A percentile compares a stretch with the other conserved stretches of the same genome.
These are phyloP conservation scores for Gnaphalium uliginosum DNA, from an alignment of 129 eudicot genomes.

Conservation along the genomic window DNA sequence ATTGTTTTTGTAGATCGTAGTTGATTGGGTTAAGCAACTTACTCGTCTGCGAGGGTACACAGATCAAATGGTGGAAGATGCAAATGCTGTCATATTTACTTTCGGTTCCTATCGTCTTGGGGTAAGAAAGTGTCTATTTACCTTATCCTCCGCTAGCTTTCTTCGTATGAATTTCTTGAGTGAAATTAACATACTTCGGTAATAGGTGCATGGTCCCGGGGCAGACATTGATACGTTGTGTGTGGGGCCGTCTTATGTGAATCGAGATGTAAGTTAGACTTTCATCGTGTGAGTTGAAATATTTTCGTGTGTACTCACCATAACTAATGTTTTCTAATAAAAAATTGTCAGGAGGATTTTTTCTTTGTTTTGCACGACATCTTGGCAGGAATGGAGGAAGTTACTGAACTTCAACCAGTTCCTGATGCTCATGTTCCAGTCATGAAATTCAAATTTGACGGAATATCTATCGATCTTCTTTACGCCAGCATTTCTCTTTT, in stretches of 20 bases:
- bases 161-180: neutral
- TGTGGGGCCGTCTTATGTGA: slow-evolving; percentile 88
- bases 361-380: slow-evolving; percentile 59
- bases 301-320: neutral
- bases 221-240: slow-evolving; percentile 93
- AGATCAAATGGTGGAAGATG: slow-evolving; percentile 80
- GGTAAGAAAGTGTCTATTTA: slow-evolving; percentile 38
- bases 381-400: slow-evolving; percentile 67
- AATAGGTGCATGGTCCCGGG: slow-evolving; percentile 94
- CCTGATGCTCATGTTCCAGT: slow-evolving; percentile 97
- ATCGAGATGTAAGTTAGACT: slow-evolving; percentile 63
- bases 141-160: neutral
- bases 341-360: slow-evolving; percentile 60
- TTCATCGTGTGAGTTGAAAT: neutral
- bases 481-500: slow-evolving; percentile 74
- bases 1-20: slow-evolving; percentile 44
- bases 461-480: slow-evolving; percentile 83
- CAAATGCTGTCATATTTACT: slow-evolving; percentile 72
- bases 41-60: slow-evolving; percentile 73
- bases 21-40: slow-evolving; percentile 78
- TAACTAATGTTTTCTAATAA: neutral
- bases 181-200: slow-evolving; percentile 16
- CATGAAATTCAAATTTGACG: slow-evolving; percentile 82
- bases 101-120: slow-evolving; percentile 86
- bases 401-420: slow-evolving; percentile 82